These are phyloP conservation scores for Vitellaria paradoxa DNA, from an alignment of 179 eudicot species.

Conservation along the genomic window DNA sequence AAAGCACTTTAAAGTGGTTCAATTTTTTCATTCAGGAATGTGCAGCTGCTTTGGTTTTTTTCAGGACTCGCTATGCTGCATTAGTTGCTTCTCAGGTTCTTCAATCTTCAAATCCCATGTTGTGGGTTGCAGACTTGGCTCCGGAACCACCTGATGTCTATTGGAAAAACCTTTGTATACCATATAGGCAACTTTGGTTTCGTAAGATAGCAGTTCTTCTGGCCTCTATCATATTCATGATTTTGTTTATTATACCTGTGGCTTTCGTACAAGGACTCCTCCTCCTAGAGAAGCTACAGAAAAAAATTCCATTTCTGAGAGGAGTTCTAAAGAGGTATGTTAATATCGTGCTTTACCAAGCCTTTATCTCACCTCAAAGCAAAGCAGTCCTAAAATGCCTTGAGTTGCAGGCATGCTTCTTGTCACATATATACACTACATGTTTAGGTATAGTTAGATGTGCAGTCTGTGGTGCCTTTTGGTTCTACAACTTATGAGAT, in stretches of 20 bases:
- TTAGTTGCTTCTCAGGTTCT: slow-evolving; percentile 59
- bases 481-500: no score
- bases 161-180: slow-evolving; percentile 82
- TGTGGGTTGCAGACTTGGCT: slow-evolving; percentile 79
- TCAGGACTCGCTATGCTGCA: slow-evolving; percentile 87
- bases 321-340: slow-evolving; percentile 42
- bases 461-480: not conserved
- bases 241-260: slow-evolving; percentile 70
- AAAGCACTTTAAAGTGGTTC: not conserved
- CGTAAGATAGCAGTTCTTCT: slow-evolving; percentile 60
- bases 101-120: slow-evolving; percentile 84
- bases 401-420: not conserved
- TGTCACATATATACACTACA: not conserved
- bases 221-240: slow-evolving; percentile 59
- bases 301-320: slow-evolving; percentile 57
- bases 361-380: not conserved
- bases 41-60: slow-evolving; percentile 83
- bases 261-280: slow-evolving; percentile 75
- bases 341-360: not conserved
- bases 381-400: not conserved
- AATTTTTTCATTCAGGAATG: slow-evolving; percentile 49
- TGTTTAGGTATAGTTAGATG: not conserved
- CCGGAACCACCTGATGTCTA: slow-evolving; percentile 82
- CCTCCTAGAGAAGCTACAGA: slow-evolving; percentile 47
- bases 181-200: slow-evolving; percentile 77